Evolutionary conservation across 2,329 filamentous ascomycete genomes (phyloP).

Genomic region (Neonectria hederae): DNA sequence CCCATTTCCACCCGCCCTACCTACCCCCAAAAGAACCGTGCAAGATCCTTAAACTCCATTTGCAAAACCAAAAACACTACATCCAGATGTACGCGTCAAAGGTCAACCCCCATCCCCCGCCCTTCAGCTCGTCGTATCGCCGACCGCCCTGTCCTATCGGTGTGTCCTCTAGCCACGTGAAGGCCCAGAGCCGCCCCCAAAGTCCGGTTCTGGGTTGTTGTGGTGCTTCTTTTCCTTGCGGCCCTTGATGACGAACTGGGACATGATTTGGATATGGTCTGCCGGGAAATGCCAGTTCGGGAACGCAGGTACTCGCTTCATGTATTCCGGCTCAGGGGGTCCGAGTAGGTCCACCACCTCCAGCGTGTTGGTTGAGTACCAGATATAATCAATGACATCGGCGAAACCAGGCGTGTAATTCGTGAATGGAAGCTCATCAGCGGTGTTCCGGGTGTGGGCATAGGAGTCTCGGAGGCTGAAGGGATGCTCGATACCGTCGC

Average conservation of each 20-base stretch:
- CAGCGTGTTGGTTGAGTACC: constrained; percentile 92
- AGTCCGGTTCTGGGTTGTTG: constrained; percentile 71
- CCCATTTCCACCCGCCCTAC: constrained; percentile 23
- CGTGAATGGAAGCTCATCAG: constrained; percentile 88
- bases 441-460: constrained; percentile 80
- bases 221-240: constrained; percentile 81
- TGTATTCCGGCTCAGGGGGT: constrained; percentile 84
- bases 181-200: constrained; percentile 54
- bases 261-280: constrained; percentile 89
- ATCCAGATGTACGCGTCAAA: constrained; percentile 48
- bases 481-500: constrained; percentile 91
- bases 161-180: constrained; percentile 43
- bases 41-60: constrained; percentile 50
- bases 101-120: constrained; percentile 22
- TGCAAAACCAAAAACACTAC: constrained; percentile 52
- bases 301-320: constrained; percentile 88
- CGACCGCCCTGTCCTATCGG: constrained; percentile 18
- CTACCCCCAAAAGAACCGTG: constrained; percentile 40
- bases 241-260: constrained; percentile 88
- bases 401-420: constrained; percentile 97
- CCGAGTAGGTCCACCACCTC: constrained; percentile 86
- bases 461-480: constrained; percentile 95
- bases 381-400: constrained; percentile 95
- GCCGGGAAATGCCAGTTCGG: constrained; percentile 95
- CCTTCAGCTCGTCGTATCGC: constrained; percentile 8